Base-by-base conservation (phyloP, 192 early-diverging fungal species). In the Mortierella claussenii region DNA sequence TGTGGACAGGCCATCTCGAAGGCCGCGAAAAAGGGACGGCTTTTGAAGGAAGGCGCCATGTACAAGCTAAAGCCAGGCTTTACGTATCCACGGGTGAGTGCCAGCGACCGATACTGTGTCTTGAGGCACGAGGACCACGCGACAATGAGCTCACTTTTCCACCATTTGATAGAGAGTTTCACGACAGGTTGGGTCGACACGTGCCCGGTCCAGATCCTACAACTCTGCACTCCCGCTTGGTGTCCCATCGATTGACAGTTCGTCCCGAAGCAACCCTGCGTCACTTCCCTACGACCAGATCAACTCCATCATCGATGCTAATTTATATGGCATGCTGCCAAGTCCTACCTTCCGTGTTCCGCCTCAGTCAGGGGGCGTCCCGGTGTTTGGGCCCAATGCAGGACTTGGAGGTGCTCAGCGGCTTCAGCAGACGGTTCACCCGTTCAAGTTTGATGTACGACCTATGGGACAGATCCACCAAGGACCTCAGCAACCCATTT, bases 51-150 rank as follows among this genome's bases (percentile, higher is more conserved):
- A 11, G 80, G 78, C 9, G 67, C 69, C 9, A 49, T 80, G 20
- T 84, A 84, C 66, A 82, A 82, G 28, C 62, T 82, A 18, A 84
- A 84, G 20, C 79, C 83, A 33, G 71, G 67, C 8, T 84, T 82
- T 46, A 68, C 52, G 36, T 81, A 81, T 42, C 65, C 80, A 33
- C 71, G 79, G 44, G 83, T 81, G 62, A 49, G 57, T 34, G 24
- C n/a, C n/a, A n/a, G n/a, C n/a, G n/a, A n/a, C n/a, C n/a, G n/a
- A n/a, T 23, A 10, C 4, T 43, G 21, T 13, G 27, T 26, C 52
- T 43, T 37, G n/a, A n/a, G n/a, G n/a, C n/a, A n/a, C n/a, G n/a
- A n/a, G n/a, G n/a, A n/a, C n/a, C n/a, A n/a, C n/a, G n/a, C n/a
- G n/a, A n/a, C n/a, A n/a, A n/a, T n/a, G n/a, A n/a, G 36, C 31